Conservation (phyloP, 495 filamentous ascomycete genomes). For the Xylaria flabelliformis region DNA sequence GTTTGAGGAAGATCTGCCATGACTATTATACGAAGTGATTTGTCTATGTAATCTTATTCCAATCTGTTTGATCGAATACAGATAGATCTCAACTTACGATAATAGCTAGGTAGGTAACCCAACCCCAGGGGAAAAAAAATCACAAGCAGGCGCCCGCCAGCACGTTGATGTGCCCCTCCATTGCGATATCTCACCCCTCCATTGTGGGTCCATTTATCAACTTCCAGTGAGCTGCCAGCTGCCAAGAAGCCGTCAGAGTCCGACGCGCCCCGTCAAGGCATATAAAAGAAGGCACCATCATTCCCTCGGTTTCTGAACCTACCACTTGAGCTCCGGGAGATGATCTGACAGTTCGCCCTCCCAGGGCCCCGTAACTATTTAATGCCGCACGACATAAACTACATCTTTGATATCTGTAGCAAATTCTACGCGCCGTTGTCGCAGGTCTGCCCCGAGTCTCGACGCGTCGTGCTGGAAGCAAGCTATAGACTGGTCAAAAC, state of each 20-base stretch:
- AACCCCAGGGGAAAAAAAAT: conserved; percentile 13
- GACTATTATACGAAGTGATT: conserved; percentile 37
- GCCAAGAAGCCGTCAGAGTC: neutral
- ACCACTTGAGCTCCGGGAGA: neutral
- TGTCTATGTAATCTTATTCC: conserved; percentile 43
- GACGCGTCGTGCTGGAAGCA: neutral
- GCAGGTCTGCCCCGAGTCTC: neutral
- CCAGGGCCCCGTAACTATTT: neutral
- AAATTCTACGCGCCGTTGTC: neutral
- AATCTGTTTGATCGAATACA: neutral
- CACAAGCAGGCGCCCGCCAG: neutral
- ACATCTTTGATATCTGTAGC: too few relatives aligned
- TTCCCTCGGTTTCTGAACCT: neutral
- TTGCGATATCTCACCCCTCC: conserved; percentile 26
- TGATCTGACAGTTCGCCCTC: neutral
- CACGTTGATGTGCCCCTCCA: conserved; percentile 25
- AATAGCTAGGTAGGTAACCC: neutral
- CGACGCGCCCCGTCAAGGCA: too few relatives aligned
- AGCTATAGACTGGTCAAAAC: too few relatives aligned
- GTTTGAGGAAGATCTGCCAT: conserved; percentile 64
- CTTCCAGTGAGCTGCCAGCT: too few relatives aligned
- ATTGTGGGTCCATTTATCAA: conserved; percentile 14
- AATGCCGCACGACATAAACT: neutral
- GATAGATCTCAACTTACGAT: neutral
- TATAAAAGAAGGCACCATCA: too few relatives aligned